Evolutionary conservation across 2,329 filamentous ascomycete species (phyloP), one percentile per base, ranked within the genome.

Genomic region (Exophiala xenobiotica): DNA sequence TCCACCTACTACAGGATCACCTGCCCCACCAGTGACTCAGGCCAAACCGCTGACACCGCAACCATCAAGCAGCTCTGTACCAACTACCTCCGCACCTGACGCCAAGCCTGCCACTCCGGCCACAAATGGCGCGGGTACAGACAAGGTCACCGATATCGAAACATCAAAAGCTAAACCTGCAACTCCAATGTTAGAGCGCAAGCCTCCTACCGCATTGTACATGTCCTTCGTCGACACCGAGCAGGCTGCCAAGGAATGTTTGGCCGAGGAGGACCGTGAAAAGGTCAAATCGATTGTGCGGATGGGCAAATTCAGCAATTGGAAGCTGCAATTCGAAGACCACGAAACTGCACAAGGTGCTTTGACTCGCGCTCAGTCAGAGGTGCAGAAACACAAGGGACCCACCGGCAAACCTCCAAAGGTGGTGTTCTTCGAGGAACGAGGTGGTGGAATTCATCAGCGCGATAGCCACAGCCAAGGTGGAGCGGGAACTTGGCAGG

Each of bases 181-280:
- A 3, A 61, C 70, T 14, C 67, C 66, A 22, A 57, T 66, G 12
- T 79, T 79, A 5, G 86, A 88, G 67, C 54, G 53, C 27, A 79
- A 74, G 64, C 82, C 80, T 61, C 89, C 86, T 61, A 86, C 90
- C 63, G 92, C 88, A 42, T 80, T 99, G 16, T 99, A 96, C 70
- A 85, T 99, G 54, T 88, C 88, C 74, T 91, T 91, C 64, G 84
- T 91, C 18, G 88, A 85, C 63, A 87, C 81, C 47, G 88, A 92
- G 59, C 88, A 96, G 24, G 88, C 91, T 54, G 86, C 89, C 29
- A 85, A 86, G 50, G 85, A 88, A 26, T 77, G 96, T 19, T 92
- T 99, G 66, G 77, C 82, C 1, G 85, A 93, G 9, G 88, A 95
- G 63, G 90, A 96, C 66, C 85, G 83, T 66, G 67, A 80, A 24